Evolutionary conservation across 176 grass and related monocot species (phyloP), one percentile per base, ranked within the genome.

Genomic region (Ensete ventricosum): DNA sequence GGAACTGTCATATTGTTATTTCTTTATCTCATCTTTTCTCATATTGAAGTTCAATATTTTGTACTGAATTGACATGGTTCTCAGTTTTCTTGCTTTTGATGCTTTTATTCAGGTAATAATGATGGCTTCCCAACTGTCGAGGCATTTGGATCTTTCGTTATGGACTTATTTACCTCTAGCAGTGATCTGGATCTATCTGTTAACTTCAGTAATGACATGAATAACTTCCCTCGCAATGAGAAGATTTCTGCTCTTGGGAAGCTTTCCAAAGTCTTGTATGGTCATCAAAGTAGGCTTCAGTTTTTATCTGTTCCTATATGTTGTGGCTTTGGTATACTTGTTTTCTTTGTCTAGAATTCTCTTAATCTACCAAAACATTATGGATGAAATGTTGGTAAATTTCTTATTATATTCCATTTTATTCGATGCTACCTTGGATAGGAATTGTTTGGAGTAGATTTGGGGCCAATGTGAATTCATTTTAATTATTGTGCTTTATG

Each of bases 121-220:
- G 71, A 77, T 8, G 90, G 82, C 58, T 87, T 88, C 48, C 94
- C 88, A 4, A 59, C 80, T 21, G 94, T 93, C 68, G 80, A 91
- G 63, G 84, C 90, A 83, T 93, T 97, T 89, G 94, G 90, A 49
- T 97, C 94, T 71, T 97, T 97, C 80, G 89, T 82, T 11, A 97
- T 97, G 94, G 82, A 97, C 73, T 89, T 97, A 34, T 97, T 93
- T 83, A 93, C 94, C 67, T 54, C 84, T 54, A 29, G 10, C 70
- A 97, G 90, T 91, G 94, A 97, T 67, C 81, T 97, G 72, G 94
- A 97, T 76, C 78, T 93, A 7, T 97, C 94, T 49, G 76, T 97
- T 63, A 97, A 97, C 76, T 97, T 97, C 12, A 85, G 53, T 78
- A 77, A 65, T 9, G 20, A 81, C 17, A 75, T 17, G 21, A 81